These are phyloP conservation scores for Sporothrix pallida DNA, from an alignment of 2,329 filamentous ascomycete species.

Conservation along the genomic window DNA sequence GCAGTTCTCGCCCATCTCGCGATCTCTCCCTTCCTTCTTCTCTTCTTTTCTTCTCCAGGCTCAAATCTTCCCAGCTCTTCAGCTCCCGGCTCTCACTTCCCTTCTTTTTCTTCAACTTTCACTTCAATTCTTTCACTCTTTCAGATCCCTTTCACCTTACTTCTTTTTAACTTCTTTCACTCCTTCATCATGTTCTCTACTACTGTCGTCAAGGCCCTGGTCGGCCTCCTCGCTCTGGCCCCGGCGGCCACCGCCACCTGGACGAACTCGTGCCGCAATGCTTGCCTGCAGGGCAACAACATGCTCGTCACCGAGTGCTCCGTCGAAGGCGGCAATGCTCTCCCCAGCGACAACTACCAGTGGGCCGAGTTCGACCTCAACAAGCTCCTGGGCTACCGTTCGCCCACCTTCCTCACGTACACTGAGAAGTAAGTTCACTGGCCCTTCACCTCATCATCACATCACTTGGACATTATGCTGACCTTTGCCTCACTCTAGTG, in stretches of 20 bases:
- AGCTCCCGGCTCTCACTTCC: background rate
- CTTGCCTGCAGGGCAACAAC: background rate
- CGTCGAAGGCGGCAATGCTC: background rate
- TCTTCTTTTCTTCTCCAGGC: too few relatives aligned
- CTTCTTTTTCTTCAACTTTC: background rate
- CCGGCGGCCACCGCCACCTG: background rate
- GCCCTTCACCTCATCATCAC: background rate
- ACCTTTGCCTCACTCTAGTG: background rate
- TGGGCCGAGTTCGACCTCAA: slow-evolving; percentile 8
- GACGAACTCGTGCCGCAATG: background rate
- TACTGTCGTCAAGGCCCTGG: background rate
- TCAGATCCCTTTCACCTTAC: background rate
- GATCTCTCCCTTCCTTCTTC: too few relatives aligned
- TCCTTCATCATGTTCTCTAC: background rate
- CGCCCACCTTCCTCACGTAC: background rate
- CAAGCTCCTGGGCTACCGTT: background rate
- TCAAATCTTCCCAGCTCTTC: too few relatives aligned
- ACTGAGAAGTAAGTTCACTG: background rate
- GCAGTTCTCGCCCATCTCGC: too few relatives aligned
- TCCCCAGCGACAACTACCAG: slow-evolving; percentile 11
- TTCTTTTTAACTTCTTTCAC: background rate
- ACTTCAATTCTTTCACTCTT: too few relatives aligned
- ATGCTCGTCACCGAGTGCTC: slow-evolving; percentile 1
- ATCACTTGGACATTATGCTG: background rate
- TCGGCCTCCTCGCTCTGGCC: background rate